These are phyloP conservation scores for Apostasia ramifera DNA, from an alignment of 106 monocot species.

Conservation along the genomic window DNA sequence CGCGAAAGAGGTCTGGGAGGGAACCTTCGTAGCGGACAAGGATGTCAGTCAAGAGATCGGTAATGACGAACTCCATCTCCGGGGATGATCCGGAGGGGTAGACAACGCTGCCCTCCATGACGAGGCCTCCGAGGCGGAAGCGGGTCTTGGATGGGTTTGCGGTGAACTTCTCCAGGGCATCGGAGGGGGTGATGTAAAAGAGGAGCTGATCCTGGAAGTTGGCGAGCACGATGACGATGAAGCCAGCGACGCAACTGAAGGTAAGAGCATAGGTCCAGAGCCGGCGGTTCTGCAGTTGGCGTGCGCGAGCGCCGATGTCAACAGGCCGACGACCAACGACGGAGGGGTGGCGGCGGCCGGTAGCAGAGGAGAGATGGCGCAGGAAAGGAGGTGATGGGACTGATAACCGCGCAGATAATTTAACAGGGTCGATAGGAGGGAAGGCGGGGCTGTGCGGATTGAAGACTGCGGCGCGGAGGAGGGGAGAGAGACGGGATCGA, in stretches of 20 bases:
- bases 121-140: constrained; percentile 89
- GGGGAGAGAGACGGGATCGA: constrained; percentile 16
- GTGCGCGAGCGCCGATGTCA: constrained; percentile 90
- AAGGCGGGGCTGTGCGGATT: neutral
- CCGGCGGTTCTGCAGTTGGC: constrained; percentile 86
- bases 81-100: constrained; percentile 48
- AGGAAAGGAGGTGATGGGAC: neutral
- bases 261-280: constrained; percentile 95
- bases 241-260: constrained; percentile 87
- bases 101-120: constrained; percentile 81
- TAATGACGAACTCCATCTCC: constrained; percentile 96
- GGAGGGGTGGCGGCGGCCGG: constrained; percentile 16
- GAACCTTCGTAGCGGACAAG: constrained; percentile 82
- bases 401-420: neutral
- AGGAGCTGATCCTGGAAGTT: constrained; percentile 95
- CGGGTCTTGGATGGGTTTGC: constrained; percentile 61
- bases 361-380: constrained; percentile 16
- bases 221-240: constrained; percentile 82
- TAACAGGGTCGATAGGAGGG: constrained; percentile 9
- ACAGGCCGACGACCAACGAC: constrained; percentile 28
- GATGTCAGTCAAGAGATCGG: constrained; percentile 88
- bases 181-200: constrained; percentile 93
- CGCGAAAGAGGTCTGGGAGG: constrained; percentile 90
- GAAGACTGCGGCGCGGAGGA: constrained; percentile 5
- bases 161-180: constrained; percentile 53